Evolutionary conservation across 257 asterid genomes (phyloP).

Genomic region (Schizonepeta tenuifolia): DNA sequence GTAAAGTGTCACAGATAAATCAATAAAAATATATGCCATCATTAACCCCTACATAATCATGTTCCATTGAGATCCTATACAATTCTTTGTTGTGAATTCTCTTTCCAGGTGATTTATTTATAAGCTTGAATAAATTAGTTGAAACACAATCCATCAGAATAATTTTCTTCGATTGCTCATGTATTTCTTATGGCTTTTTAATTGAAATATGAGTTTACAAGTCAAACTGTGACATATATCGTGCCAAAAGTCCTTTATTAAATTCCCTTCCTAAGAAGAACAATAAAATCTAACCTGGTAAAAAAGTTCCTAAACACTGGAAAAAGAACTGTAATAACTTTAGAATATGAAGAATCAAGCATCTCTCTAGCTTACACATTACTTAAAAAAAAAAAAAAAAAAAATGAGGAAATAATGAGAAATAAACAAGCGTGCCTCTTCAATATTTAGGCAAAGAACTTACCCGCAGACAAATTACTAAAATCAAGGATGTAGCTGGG

Average conservation of each 20-base stretch:
- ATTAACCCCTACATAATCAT: background rate
- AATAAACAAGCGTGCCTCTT: conserved; percentile 17
- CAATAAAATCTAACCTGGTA: background rate
- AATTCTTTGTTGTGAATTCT: background rate
- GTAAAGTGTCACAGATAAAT: background rate
- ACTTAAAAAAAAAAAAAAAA: background rate
- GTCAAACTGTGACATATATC: background rate
- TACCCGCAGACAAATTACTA: conserved; percentile 79
- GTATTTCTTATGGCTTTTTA: background rate
- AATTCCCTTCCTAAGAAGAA: conserved; percentile 9
- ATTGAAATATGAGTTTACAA: background rate
- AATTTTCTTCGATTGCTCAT: background rate
- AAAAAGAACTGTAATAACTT: background rate
- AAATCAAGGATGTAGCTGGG: conserved; percentile 92
- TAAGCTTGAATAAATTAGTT: background rate
- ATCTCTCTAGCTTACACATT: background rate
- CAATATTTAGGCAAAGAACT: conserved; percentile 40
- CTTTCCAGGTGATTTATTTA: conserved; percentile 16
- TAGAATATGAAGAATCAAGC: background rate
- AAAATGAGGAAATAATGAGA: background rate
- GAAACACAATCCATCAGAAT: conserved; percentile 21
- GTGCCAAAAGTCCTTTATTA: background rate
- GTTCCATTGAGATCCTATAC: background rate
- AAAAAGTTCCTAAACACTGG: conserved; percentile 23
- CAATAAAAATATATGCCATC: background rate